Evolutionary conservation across 345 rosid species (phyloP).

Genomic region (Eutrema yunnanense): DNA sequence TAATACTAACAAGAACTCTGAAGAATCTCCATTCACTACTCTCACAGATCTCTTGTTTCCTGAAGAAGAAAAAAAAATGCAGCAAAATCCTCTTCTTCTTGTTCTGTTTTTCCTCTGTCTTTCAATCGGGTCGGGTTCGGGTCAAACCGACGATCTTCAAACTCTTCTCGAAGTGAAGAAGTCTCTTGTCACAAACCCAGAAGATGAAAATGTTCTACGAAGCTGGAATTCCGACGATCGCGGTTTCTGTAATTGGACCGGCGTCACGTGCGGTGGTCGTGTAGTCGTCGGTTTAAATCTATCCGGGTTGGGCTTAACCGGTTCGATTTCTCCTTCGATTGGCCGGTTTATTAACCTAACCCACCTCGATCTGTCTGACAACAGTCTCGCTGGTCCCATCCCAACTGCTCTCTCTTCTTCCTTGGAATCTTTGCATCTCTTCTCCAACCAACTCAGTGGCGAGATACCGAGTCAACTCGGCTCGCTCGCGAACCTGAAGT

Average conservation of each 20-base stretch:
- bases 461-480: slow-evolving; percentile 57
- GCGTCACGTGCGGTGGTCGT: slow-evolving; percentile 53
- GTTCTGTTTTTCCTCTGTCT: slow-evolving; percentile 15
- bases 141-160: slow-evolving; percentile 3
- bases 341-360: slow-evolving; percentile 45
- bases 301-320: slow-evolving; percentile 56
- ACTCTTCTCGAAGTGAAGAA: slow-evolving; percentile 32
- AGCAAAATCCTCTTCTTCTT: background rate
- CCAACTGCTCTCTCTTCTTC: slow-evolving; percentile 60
- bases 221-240: slow-evolving; percentile 45
- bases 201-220: slow-evolving; percentile 43
- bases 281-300: slow-evolving; percentile 52
- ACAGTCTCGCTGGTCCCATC: slow-evolving; percentile 49
- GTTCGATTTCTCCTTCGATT: slow-evolving; percentile 45
- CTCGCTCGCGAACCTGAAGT: slow-evolving; percentile 47
- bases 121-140: background rate
- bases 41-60: background rate
- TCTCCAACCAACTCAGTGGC: slow-evolving; percentile 68
- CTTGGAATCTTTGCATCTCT: slow-evolving; percentile 48
- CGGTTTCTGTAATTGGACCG: slow-evolving; percentile 58
- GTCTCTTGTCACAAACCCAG: slow-evolving; percentile 30
- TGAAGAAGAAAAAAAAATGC: slow-evolving; percentile 9
- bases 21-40: background rate
- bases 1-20: background rate
- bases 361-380: slow-evolving; percentile 63